Base-by-base conservation (phyloP, 306 rosid genomes). In the Adenanthera pavonina region DNA sequence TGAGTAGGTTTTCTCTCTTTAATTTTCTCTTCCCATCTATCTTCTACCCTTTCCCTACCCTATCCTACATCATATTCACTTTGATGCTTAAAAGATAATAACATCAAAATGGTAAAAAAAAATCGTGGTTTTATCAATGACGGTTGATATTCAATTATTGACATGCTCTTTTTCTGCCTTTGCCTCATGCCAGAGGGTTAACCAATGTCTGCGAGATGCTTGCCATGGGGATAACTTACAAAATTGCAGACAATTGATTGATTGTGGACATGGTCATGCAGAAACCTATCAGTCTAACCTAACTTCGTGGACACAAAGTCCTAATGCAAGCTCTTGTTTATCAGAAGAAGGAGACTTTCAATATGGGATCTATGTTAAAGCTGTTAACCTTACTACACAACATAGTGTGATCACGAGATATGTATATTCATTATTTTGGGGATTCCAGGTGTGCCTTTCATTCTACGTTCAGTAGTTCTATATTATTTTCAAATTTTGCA, bases 391-490 rank as follows among this genome's bases (percentile, higher is more conserved):
- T 80, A 84, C 90, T 1, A 64, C 92, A 17, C 6, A 83, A 36
- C 14, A 6, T 0, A 84, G 79, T 78, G 44, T 90, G 44, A 7
- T 86, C 61, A 85, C 87, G 10, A 89, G 93, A 94, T 94, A 94
- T 78, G 73, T 86, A 14, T 92, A 86, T 77, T 84, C 97, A 16
- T 78, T 91, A 17, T 94, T 90, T 85, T 92, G 98, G 98, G 97
- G 98, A 77, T 94, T 94, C 82, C 97, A 92, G 97, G 98, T 92
- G 81, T 71, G 44, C 34, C 69, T 76, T 83, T 66, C 25, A 59
- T 71, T 66, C 54, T 11, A 59, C 6, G 67, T 51, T 74, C 60
- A 47, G 40, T 41, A 56, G 49, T 76, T 64, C 13, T 83, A 20
- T 48, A 17, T 69, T 41, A 51, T 70, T 72, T 77, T 67, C 7